Percentiles rank a stretch among this genome's conserved stretches.
Conservation (phyloP, 345 rosid species). For the Sisymbrium altissimum region DNA sequence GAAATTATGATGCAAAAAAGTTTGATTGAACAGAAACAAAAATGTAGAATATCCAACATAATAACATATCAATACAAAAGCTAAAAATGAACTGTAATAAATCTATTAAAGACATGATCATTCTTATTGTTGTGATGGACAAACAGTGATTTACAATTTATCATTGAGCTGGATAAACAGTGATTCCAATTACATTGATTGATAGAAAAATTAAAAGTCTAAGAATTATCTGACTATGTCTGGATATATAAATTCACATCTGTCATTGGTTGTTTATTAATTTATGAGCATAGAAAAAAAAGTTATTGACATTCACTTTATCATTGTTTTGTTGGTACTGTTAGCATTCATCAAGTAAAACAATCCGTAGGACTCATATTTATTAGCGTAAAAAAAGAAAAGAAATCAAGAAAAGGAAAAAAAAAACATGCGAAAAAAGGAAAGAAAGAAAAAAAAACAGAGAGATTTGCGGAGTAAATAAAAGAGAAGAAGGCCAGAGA, state of each 20-base stretch:
- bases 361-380: neutral
- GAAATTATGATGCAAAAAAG: neutral
- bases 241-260: neutral
- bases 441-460: neutral
- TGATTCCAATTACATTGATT: neutral
- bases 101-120: neutral
- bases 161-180: neutral
- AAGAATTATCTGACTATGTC: neutral
- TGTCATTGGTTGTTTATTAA: slow-evolving; percentile 6
- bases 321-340: neutral
- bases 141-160: neutral
- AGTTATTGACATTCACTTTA: neutral
- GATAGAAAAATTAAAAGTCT: neutral
- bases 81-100: neutral
- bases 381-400: neutral
- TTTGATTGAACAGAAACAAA: neutral
- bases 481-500: slow-evolving; percentile 19
- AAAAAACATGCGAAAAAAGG: slow-evolving; percentile 3
- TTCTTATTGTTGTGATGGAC: neutral
- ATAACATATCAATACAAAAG: neutral
- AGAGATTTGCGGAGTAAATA: slow-evolving; percentile 27
- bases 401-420: neutral
- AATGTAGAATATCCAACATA: neutral
- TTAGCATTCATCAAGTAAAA: slow-evolving; percentile 4
- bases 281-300: neutral